Evolutionary conservation across 2,329 filamentous ascomycete species (phyloP).

Genomic region (Blastomyces silverae): DNA sequence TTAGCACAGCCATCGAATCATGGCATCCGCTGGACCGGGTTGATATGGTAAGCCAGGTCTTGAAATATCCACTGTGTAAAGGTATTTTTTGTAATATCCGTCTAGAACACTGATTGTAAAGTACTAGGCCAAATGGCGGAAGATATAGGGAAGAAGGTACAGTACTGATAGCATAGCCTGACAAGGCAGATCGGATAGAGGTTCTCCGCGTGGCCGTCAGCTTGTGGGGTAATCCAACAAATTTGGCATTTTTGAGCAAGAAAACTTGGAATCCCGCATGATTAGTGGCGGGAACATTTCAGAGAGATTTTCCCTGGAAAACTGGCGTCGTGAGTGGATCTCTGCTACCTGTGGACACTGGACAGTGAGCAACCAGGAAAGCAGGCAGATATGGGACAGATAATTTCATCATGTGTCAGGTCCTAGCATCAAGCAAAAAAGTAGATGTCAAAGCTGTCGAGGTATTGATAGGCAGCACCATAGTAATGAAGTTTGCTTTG

Average conservation of each 20-base stretch:
- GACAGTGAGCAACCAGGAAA: background rate
- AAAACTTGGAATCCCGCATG: background rate
- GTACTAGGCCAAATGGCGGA: background rate
- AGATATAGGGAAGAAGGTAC: conserved; percentile 5
- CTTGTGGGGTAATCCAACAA: background rate
- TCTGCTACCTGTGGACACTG: background rate
- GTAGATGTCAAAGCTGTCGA: no score
- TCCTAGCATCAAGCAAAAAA: no score
- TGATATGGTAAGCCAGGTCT: background rate
- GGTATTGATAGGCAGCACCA: no score
- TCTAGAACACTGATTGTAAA: background rate
- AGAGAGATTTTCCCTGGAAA: background rate
- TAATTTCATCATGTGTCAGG: background rate
- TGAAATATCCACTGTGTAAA: background rate
- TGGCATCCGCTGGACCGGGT: conserved; percentile 1
- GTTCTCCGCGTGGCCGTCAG: background rate
- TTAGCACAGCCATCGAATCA: background rate
- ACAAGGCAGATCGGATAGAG: background rate
- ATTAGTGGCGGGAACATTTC: background rate
- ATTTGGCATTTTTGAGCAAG: background rate
- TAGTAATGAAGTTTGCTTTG: no score
- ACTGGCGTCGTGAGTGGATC: no score
- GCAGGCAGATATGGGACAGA: background rate
- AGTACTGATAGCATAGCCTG: background rate
- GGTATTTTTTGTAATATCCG: background rate